Evolutionary conservation across 495 filamentous ascomycete species (phyloP).

Genomic region (Cryomyces minteri): DNA sequence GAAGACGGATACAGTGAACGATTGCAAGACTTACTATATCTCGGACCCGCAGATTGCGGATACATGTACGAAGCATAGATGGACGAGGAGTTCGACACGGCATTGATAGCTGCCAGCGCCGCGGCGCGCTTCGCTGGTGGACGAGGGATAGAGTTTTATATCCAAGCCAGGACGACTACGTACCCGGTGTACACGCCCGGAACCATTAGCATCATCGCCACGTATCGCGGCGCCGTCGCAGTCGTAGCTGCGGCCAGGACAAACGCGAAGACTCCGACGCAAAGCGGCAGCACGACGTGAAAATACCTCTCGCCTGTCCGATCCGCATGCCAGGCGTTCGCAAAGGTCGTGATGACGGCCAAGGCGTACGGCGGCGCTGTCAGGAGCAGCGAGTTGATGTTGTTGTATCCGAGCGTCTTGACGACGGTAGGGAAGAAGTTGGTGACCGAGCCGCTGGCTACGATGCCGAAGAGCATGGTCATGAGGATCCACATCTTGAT

Average conservation of each 20-base stretch:
- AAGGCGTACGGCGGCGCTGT: constrained; percentile 46
- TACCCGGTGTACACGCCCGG: constrained; percentile 46
- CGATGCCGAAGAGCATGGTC: constrained; percentile 37
- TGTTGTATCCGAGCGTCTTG: constrained; percentile 42
- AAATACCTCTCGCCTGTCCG: constrained; percentile 61
- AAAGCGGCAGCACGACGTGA: constrained; percentile 52
- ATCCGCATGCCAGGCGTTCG: constrained; percentile 67
- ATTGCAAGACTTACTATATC: constrained; percentile 20
- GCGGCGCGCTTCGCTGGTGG: constrained; percentile 72
- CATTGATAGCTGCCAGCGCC: constrained; percentile 65
- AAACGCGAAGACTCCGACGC: constrained; percentile 50
- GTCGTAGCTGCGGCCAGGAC: constrained; percentile 59
- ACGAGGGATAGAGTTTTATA: constrained; percentile 61
- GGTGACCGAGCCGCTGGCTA: constrained; percentile 4
- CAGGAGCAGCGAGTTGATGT: constrained; percentile 53
- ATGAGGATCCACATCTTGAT: constrained; percentile 53
- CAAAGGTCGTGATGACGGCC: constrained; percentile 47
- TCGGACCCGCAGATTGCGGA: constrained; percentile 25
- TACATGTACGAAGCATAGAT: constrained; percentile 72
- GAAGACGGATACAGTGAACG: not conserved
- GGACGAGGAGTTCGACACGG: constrained; percentile 49
- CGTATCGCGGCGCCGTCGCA: constrained; percentile 43
- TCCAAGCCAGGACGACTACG: constrained; percentile 62
- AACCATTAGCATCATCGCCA: constrained; percentile 72
- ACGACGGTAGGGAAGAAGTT: constrained; percentile 35